Evolutionary conservation across 78 protist genomes (phyloP), one percentile per base, ranked within the genome.

Genomic region (Trichosphaerium sp.): DNA sequence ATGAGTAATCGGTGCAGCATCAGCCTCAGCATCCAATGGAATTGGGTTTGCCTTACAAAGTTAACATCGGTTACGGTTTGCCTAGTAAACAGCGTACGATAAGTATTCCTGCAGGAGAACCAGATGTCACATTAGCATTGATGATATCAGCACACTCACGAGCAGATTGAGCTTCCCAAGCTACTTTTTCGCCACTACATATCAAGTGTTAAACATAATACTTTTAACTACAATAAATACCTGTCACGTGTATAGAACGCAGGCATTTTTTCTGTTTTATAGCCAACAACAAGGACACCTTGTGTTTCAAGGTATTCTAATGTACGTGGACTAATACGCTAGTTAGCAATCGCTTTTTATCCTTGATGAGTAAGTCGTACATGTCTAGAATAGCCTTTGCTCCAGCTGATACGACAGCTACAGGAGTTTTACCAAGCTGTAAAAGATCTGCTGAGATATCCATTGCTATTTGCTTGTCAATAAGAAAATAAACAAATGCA

Each of bases 341-440:
- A 28, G n/a, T 61, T 71, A 26, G 32, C 10, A 37, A 49, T 71
- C 21, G 51, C 18, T 44, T n/a, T 44, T 44, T 44, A n/a, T 44
- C 51, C 21, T 44, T n/a, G n/a, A n/a, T n/a, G n/a, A n/a, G n/a
- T n/a, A n/a, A n/a, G n/a, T 64, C 72, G 4, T 75, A 52, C 12
- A 97, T 88, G 64, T 95, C 99, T 10, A 97, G 80, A n/a, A 97
- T 92, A 39, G 83, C 49, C 80, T 97, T 97, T 6, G 61, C 89
- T 21, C 99, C 99, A 0, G 99, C 97, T 15, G 88, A 87, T 1
- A 97, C 94, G 0, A 97, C 98, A n/a, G 74, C 40, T 1, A 94
- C 85, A 15, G 88, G 90, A 23, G 94, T 94, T 12, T 82, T 74
- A 0, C 86, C 91, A 32, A 95, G 85, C 69, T 94, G 98, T 12